Percentiles rank a stretch among this genome's conserved stretches.
phyloP scores from a whole-genome alignment of 2,329 filamentous ascomycete species.

The Sporothrix luriei region DNA sequence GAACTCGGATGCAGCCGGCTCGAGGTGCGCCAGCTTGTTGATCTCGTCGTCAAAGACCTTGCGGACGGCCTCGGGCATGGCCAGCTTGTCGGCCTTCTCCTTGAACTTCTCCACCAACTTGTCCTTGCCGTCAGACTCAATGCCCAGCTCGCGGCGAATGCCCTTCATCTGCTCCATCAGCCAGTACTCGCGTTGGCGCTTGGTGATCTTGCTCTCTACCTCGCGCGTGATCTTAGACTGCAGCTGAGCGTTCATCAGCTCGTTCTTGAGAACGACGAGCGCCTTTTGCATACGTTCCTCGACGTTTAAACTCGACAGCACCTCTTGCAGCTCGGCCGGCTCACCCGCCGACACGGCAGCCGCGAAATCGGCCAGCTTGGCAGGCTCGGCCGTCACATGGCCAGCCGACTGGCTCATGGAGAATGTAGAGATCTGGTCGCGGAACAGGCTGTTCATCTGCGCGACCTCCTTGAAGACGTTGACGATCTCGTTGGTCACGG shows the following conservation, averaged over 20 bases:
- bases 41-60: conserved; percentile 99
- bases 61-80: conserved; percentile 94
- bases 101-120: conserved; percentile 97
- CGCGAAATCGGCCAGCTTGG: conserved; percentile 94
- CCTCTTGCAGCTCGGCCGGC: conserved; percentile 87
- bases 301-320: conserved; percentile 84
- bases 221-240: conserved; percentile 98
- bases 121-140: conserved; percentile 97
- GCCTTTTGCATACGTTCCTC: conserved; percentile 92
- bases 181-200: conserved; percentile 97
- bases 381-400: conserved; percentile 92
- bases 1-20: conserved; percentile 95
- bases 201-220: conserved; percentile 95
- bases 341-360: conserved; percentile 95
- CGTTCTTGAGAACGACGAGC: conserved; percentile 90
- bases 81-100: conserved; percentile 88
- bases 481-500: conserved; percentile 95
- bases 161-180: conserved; percentile 99
- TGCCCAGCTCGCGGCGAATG: conserved; percentile 89
- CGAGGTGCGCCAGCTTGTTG: conserved; percentile 93
- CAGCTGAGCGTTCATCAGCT: conserved; percentile 95
- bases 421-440: conserved; percentile 96
- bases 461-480: conserved; percentile 99
- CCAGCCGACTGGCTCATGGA: conserved; percentile 93
- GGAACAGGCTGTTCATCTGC: conserved; percentile 88